A percentile compares a stretch with the other conserved stretches of the same genome.
Evolutionary conservation across 2,329 filamentous ascomycete species (phyloP).

Genomic region (Aspergillus udagawae): DNA sequence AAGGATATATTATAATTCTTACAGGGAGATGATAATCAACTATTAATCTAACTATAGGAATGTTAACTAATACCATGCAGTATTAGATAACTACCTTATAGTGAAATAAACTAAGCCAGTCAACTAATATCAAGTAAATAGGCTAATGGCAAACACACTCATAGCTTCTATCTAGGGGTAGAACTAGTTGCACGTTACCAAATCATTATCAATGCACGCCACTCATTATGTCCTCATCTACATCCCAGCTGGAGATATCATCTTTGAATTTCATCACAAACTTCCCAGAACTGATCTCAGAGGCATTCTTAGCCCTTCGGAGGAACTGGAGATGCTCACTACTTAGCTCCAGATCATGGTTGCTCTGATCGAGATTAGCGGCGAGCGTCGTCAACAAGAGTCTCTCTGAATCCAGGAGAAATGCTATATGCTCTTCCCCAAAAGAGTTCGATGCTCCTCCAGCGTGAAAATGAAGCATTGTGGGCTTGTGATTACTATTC

Average conservation of each 20-base stretch:
- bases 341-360: constrained; percentile 53
- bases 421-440: constrained; percentile 33
- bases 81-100: no score
- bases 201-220: constrained; percentile 22
- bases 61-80: no score
- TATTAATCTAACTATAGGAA: no score
- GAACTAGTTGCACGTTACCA: background rate
- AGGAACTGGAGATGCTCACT: constrained; percentile 56
- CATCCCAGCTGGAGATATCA: constrained; percentile 19
- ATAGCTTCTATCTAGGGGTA: background rate
- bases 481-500: constrained; percentile 32
- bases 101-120: background rate
- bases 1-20: no score
- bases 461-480: constrained; percentile 53
- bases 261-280: constrained; percentile 7
- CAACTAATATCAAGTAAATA: background rate
- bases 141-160: background rate
- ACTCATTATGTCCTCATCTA: constrained; percentile 41
- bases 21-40: no score
- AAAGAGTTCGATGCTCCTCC: constrained; percentile 27
- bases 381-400: constrained; percentile 49
- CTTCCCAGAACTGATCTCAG: constrained; percentile 16
- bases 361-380: constrained; percentile 50
- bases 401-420: constrained; percentile 48
- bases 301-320: constrained; percentile 44